Evolutionary conservation across 2,329 filamentous ascomycete genomes (phyloP).

Genomic region (Beauveria medogensis): DNA sequence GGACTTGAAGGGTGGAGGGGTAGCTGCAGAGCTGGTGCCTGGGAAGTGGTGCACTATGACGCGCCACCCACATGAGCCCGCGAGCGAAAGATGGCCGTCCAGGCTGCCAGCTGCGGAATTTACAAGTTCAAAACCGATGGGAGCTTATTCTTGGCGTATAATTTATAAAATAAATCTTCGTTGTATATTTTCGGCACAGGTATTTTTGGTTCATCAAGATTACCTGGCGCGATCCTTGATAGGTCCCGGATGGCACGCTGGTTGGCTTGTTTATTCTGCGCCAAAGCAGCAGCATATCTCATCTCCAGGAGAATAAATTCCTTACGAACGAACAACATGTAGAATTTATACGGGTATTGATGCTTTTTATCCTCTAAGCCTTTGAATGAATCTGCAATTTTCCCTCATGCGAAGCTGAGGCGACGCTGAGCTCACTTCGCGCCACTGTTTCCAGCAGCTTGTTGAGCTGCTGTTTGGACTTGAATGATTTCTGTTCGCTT

Average conservation of each 20-base stretch:
- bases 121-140: background rate
- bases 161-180: too few species aligned
- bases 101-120: background rate
- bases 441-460: constrained; percentile 24
- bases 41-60: background rate
- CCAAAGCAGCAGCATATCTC: background rate
- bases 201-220: too few species aligned
- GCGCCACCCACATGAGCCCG: background rate
- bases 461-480: constrained; percentile 38
- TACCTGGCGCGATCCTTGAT: too few species aligned
- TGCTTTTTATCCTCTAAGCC: constrained; percentile 9
- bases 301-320: background rate
- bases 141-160: too few species aligned
- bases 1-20: constrained; percentile 10
- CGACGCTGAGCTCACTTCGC: constrained; percentile 6
- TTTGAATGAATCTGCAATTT: background rate
- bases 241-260: too few species aligned
- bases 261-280: background rate
- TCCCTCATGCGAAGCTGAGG: background rate
- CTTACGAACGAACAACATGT: background rate
- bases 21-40: constrained; percentile 9
- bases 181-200: too few species aligned
- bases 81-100: background rate
- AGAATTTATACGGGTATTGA: background rate
- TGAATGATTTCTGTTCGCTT: constrained; percentile 54